Conservation (phyloP, 2,329 filamentous ascomycete genomes). For the Macrophomina tecta region DNA sequence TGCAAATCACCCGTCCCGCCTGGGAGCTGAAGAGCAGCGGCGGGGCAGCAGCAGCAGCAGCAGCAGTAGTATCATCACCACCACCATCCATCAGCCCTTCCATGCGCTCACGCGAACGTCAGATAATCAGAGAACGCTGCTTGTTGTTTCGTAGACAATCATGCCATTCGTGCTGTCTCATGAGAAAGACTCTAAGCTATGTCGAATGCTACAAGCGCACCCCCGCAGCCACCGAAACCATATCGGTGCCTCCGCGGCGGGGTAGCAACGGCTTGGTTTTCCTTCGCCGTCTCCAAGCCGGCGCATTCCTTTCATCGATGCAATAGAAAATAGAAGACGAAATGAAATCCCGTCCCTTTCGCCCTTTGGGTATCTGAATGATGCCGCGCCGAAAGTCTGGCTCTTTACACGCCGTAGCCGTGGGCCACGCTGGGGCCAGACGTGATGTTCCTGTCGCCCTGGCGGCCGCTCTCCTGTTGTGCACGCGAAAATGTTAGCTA, state of each 20-base stretch:
- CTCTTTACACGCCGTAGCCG: conserved; percentile 1
- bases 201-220: background rate
- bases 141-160: conserved; percentile 18
- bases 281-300: background rate
- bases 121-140: too few relatives aligned
- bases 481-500: background rate
- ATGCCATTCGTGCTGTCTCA: conserved; percentile 25
- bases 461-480: conserved; percentile 47
- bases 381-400: background rate
- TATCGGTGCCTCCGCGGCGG: background rate
- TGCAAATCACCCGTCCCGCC: too few relatives aligned
- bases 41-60: background rate
- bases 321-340: background rate
- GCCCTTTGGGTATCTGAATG: conserved; percentile 15
- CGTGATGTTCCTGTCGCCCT: conserved; percentile 51
- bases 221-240: conserved; percentile 3
- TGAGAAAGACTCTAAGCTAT: conserved; percentile 11
- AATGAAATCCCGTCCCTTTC: conserved; percentile 9
- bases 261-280: background rate
- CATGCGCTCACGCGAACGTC: background rate
- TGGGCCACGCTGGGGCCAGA: conserved; percentile 41
- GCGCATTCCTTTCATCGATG: background rate
- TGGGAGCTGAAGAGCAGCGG: too few relatives aligned
- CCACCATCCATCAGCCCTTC: background rate
- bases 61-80: too few relatives aligned